Evolutionary conservation across 192 early-diverging fungal species (phyloP).

Genomic region (Chytriomyces sp.): DNA sequence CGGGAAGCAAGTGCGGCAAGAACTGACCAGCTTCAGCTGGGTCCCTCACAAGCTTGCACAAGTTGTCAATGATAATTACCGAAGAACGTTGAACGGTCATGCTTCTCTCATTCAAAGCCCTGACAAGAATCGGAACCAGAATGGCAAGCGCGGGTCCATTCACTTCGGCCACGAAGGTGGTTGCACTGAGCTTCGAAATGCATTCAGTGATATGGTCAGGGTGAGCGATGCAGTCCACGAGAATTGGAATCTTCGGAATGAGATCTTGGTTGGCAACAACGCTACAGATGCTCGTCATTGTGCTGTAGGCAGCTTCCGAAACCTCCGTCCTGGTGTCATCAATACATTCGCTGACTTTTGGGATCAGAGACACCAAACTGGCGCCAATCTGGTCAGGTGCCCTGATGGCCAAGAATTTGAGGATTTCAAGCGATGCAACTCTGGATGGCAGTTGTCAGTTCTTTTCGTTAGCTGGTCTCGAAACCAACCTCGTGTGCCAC

Average conservation of each 20-base stretch:
- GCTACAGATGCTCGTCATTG: conserved; percentile 68
- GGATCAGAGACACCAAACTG: conserved; percentile 65
- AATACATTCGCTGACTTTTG: conserved; percentile 70
- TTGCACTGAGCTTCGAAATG: conserved; percentile 71
- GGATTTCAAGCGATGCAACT: conserved; percentile 43
- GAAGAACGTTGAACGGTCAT: conserved; percentile 68
- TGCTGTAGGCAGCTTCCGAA: conserved; percentile 28
- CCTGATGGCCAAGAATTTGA: conserved; percentile 38
- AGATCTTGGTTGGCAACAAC: conserved; percentile 79
- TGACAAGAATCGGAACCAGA: conserved; percentile 63
- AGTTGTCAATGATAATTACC: conserved; percentile 79
- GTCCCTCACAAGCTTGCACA: conserved; percentile 79
- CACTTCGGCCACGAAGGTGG: conserved; percentile 77
- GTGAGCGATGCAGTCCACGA: conserved; percentile 73
- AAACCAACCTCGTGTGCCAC: conserved; percentile 47
- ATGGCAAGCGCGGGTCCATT: conserved; percentile 73
- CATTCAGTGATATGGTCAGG: conserved; percentile 74
- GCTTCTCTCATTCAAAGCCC: conserved; percentile 64
- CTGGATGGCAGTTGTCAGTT: conserved; percentile 1
- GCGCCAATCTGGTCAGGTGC: conserved; percentile 47
- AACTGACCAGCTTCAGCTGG: conserved; percentile 76
- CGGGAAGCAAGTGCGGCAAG: conserved; percentile 76
- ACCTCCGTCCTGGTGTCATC: conserved; percentile 75
- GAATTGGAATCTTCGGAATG: conserved; percentile 69
- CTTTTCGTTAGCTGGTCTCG: no score